phyloP scores from a whole-genome alignment of 75 land plant genomes.

The Chamaecyparis obtusa region DNA sequence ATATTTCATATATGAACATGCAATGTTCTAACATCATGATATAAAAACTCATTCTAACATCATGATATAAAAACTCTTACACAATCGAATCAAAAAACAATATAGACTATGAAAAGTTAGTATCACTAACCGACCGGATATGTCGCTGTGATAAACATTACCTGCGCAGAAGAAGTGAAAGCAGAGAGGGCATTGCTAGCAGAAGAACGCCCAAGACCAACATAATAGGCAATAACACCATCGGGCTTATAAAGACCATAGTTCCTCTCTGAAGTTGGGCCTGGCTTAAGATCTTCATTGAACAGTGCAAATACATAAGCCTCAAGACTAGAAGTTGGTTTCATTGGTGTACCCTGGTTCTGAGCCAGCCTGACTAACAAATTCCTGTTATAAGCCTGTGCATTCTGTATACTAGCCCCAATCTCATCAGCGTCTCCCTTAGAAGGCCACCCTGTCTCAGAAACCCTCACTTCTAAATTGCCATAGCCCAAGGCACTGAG shows the following conservation, averaged over 20 bases:
- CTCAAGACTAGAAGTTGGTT: conserved; percentile 46
- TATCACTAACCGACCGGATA: no score
- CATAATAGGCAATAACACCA: conserved; percentile 55
- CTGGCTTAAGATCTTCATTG: conserved; percentile 76
- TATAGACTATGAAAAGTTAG: no score
- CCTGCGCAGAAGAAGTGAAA: conserved; percentile 33
- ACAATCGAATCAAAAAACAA: no score
- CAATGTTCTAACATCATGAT: no score
- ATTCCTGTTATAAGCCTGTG: conserved; percentile 54
- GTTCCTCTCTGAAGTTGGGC: conserved; percentile 81
- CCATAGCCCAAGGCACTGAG: conserved; percentile 46
- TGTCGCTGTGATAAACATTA: neutral
- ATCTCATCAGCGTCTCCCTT: conserved; percentile 56
- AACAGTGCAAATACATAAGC: conserved; percentile 72
- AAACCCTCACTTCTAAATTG: conserved; percentile 49
- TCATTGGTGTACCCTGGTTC: conserved; percentile 66
- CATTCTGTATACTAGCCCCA: conserved; percentile 61
- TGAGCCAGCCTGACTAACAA: conserved; percentile 41
- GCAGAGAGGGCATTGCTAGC: conserved; percentile 34
- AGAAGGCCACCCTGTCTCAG: conserved; percentile 92
- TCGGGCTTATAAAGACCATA: conserved; percentile 74
- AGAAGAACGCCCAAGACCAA: conserved; percentile 38
- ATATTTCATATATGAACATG: no score
- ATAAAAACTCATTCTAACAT: no score
- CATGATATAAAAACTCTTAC: no score